A percentile compares a stretch with the other conserved stretches of the same genome.
Conservation (phyloP, 768 basidiomycete species). For the Podaxis sp. region DNA sequence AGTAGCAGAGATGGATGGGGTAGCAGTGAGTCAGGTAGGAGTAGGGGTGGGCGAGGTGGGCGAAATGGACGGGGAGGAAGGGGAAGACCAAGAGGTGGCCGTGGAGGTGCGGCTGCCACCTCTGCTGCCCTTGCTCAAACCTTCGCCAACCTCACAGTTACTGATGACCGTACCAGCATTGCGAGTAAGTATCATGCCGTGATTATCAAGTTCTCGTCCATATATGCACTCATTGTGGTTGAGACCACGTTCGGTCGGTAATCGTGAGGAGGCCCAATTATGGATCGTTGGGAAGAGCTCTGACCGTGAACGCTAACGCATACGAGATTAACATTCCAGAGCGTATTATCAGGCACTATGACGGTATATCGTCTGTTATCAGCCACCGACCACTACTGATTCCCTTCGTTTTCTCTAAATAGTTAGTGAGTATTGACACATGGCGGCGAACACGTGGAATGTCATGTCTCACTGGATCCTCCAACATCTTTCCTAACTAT, state of each 20-base stretch:
- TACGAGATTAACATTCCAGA: slow-evolving; percentile 63
- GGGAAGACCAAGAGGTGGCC: not conserved
- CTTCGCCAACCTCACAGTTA: not conserved
- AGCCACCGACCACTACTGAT: slow-evolving; percentile 3
- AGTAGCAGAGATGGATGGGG: slow-evolving; percentile 4
- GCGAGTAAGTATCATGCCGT: not conserved
- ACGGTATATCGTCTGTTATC: slow-evolving; percentile 48
- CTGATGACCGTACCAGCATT: not conserved
- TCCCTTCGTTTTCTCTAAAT: slow-evolving; percentile 13
- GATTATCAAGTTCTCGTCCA: not conserved
- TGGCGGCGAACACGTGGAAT: not conserved
- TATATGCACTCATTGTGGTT: not conserved
- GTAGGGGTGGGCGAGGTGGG: slow-evolving; percentile 24
- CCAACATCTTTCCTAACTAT: slow-evolving; percentile 37
- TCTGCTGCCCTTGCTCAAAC: not conserved
- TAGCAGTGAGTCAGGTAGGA: slow-evolving; percentile 1
- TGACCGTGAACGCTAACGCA: slow-evolving; percentile 54
- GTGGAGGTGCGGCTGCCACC: slow-evolving; percentile 25
- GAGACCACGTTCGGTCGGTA: slow-evolving; percentile 43
- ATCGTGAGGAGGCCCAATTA: slow-evolving; percentile 70
- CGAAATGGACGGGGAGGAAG: not conserved
- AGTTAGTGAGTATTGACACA: slow-evolving; percentile 42
- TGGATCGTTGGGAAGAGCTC: slow-evolving; percentile 48
- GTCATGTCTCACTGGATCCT: not conserved
- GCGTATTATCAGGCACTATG: slow-evolving; percentile 71